Evolutionary conservation across 2,329 filamentous ascomycete genomes (phyloP), one percentile per base, ranked within the genome.

Genomic region (Fusarium sp.): DNA sequence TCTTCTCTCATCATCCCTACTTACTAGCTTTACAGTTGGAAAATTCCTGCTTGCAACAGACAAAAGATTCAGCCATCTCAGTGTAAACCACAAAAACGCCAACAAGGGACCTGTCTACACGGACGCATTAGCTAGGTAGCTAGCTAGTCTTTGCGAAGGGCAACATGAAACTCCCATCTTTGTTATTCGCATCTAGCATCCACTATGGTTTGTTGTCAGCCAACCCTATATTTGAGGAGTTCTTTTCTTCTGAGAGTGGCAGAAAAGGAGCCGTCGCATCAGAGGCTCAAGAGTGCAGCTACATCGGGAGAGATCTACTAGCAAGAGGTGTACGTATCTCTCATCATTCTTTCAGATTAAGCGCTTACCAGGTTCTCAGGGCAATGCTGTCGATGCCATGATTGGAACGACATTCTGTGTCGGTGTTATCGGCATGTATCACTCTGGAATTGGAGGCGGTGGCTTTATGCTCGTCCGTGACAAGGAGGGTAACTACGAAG

Each of bases 381-480:
- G 92, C 8, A 93, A 92, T 79, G 92, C 92, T 14, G 91, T 90
- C 1, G 92, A 95, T 79, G 90, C 92, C 46, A 79, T 93, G 65
- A 89, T 94, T 20, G 91, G 89, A 30, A 92, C 91, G 0, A 88
- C 89, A 9, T 86, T 94, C 50, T 95, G 92, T 67, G 86, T 94
- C 37, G 92, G 92, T 7, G 90, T 92, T 8, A 85, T 92, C 44
- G 90, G 86, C 56, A 92, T 92, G 88, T 92, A 93, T 71, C 92
- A 94, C 76, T 87, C 87, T 40, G 94, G 95, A 17, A 91, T 97
- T 61, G 94, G 92, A 20, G 95, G 95, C 8, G 95, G 95, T 40
- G 95, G 95, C 3, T 98, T 98, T 79, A 92, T 94, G 85, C 83
- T 97, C 7, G 87, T 97, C 7, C 89, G 92, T 47, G 84, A 88